Evolutionary conservation across 1,284 basidiomycete genomes (phyloP), one percentile per base, ranked within the genome.

Genomic region (Ganoderma multipileum): DNA sequence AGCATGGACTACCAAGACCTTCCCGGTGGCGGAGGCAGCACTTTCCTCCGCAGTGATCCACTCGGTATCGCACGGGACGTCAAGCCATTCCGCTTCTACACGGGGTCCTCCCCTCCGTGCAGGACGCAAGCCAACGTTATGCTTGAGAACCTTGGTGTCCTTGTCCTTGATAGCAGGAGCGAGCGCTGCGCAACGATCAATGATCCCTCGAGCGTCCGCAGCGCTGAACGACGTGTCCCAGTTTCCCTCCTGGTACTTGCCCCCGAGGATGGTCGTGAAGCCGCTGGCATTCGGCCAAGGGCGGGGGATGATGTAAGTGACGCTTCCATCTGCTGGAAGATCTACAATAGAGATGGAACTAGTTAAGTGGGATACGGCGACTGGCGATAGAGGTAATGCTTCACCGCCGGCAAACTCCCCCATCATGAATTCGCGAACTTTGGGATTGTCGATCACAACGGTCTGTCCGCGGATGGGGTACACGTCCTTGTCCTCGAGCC

Each of bases 401-500:
- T 28, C 52, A 54, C 61, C 47, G 12, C 47, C 20, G 63, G 59
- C 61, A 50, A 71, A 57, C 50, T 68, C 69, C 70, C 63, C 71
- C 59, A 63, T 74, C 44, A 84, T 61, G 68, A 79, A 83, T 65
- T 86, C 82, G 42, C 81, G 80, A 66, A 86, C 75, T 36, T 79
- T 88, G 1, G 95, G 95, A 0, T 94, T 92, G 64, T 87, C 81
- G 16, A 95, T 83, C 33, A 95, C 81, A 11, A 96, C 88, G 0
- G 94, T 96, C 80, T 98, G 96, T 0, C 96, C 96, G 54, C 95
- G 86, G 64, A 96, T 87, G 0, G 96, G 95, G 76, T 89, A 89
- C 28, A 96, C 85, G 20, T 82, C 80, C 64, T 84, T 82, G 76
- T 95, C 93, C 72, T 94, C 89, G 2, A 97, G 89, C 4, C 94